Conservation (phyloP, 352 stramenopile genomes). For the Phytophthora pistaciae region DNA sequence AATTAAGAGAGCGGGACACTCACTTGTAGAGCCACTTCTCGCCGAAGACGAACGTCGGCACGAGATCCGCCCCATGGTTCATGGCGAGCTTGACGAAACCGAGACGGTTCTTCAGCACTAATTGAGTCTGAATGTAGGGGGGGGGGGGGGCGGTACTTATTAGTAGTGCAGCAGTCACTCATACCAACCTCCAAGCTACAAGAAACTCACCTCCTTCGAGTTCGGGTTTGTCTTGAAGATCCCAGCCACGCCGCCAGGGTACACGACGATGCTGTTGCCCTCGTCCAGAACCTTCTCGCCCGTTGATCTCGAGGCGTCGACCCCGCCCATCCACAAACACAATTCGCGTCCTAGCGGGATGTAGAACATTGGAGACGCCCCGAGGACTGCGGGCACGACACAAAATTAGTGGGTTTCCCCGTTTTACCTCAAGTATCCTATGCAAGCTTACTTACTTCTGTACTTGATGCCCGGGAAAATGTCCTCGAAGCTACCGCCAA, state of each 20-base stretch:
- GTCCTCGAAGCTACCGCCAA: constrained; percentile 55
- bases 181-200: background rate
- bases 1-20: constrained; percentile 9
- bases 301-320: constrained; percentile 52
- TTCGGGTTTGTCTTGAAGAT: constrained; percentile 59
- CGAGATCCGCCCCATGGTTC: constrained; percentile 50
- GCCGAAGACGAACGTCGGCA: constrained; percentile 60
- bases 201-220: constrained; percentile 46
- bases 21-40: constrained; percentile 69
- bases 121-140: constrained; percentile 24
- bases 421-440: too few relatives aligned
- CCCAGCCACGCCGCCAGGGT: constrained; percentile 51
- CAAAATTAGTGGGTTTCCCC: background rate
- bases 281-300: constrained; percentile 50
- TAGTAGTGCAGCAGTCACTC: background rate
- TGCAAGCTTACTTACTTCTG: constrained; percentile 19
- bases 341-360: constrained; percentile 66
- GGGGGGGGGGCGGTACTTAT: too few relatives aligned
- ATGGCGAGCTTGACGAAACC: constrained; percentile 61
- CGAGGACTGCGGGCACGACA: constrained; percentile 40
- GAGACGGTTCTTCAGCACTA: constrained; percentile 53
- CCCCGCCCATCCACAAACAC: constrained; percentile 61
- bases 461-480: constrained; percentile 44
- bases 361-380: constrained; percentile 68
- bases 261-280: constrained; percentile 54